Percentiles rank a stretch among this genome's conserved stretches.
Evolutionary conservation across 129 eudicot species (phyloP).

Genomic region (Solidago caesia): DNA sequence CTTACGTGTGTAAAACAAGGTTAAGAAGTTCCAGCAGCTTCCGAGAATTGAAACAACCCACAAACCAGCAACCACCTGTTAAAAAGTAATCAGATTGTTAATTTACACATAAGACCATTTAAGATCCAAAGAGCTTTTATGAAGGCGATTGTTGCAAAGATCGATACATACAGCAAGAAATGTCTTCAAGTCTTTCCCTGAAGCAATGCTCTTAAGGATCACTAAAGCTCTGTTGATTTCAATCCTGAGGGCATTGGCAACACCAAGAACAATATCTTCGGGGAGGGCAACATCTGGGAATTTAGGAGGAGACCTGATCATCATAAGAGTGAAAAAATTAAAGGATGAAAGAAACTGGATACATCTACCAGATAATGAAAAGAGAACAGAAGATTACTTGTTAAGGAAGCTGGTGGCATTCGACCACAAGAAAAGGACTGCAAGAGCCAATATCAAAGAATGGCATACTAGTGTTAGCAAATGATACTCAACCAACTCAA

Average conservation of each 20-base stretch:
- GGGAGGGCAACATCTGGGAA: slow-evolving; percentile 80
- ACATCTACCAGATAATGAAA: neutral
- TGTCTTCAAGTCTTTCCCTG: slow-evolving; percentile 79
- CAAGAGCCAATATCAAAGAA: slow-evolving; percentile 51
- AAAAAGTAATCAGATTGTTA: neutral
- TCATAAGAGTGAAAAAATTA: neutral
- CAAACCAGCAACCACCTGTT: slow-evolving; percentile 74
- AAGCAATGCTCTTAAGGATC: slow-evolving; percentile 64
- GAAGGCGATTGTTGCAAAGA: neutral
- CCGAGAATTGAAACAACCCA: slow-evolving; percentile 77
- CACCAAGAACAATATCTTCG: slow-evolving; percentile 60
- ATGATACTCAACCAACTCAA: slow-evolving; percentile 86
- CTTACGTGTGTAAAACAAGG: slow-evolving; percentile 73
- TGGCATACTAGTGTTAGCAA: slow-evolving; percentile 84
- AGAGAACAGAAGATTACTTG: slow-evolving; percentile 44
- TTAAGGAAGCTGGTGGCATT: slow-evolving; percentile 73
- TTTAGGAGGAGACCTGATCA: slow-evolving; percentile 68
- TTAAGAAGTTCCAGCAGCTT: slow-evolving; percentile 60
- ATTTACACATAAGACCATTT: neutral
- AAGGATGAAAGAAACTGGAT: neutral
- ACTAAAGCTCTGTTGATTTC: slow-evolving; percentile 64
- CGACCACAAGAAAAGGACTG: slow-evolving; percentile 75
- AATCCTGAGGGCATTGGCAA: slow-evolving; percentile 61
- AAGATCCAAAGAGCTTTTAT: neutral
- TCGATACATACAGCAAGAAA: slow-evolving; percentile 67